Percentiles rank a stretch among this genome's conserved stretches.
Conservation (phyloP, 164 flowering plant species). For the Stephania cephalantha region DNA sequence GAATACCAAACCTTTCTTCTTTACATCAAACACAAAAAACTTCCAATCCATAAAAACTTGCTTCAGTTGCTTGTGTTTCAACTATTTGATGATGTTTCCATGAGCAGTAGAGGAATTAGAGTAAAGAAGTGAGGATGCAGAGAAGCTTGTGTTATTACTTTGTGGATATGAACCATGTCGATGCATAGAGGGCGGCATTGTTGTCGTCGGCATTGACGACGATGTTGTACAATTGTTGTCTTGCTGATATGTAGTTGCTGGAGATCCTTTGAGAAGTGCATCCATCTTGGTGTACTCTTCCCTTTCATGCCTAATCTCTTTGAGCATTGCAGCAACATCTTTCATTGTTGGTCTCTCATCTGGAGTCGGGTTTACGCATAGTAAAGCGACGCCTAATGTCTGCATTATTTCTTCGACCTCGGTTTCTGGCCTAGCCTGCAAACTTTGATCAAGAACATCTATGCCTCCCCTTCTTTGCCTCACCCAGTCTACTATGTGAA, state of each 20-base stretch:
- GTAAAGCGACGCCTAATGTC: conserved; percentile 74
- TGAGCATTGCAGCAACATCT: conserved; percentile 92
- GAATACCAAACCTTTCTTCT: conserved; percentile 6
- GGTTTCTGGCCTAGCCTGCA: conserved; percentile 47
- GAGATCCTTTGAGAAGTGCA: conserved; percentile 42
- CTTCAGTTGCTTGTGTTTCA: not conserved
- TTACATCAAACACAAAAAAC: conserved; percentile 4
- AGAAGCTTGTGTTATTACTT: conserved; percentile 65
- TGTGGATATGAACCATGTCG: conserved; percentile 24
- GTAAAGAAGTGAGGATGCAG: conserved; percentile 59
- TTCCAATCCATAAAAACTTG: not conserved
- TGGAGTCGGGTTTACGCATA: conserved; percentile 67
- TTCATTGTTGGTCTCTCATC: conserved; percentile 92
- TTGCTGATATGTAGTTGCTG: conserved; percentile 16
- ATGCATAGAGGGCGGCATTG: conserved; percentile 14
- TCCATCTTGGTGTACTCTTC: conserved; percentile 63
- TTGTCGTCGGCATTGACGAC: conserved; percentile 9
- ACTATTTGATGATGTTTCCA: conserved; percentile 7
- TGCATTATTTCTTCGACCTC: conserved; percentile 83
- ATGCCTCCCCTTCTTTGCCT: conserved; percentile 45
- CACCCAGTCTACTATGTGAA: conserved; percentile 86
- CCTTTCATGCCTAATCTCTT: conserved; percentile 72
- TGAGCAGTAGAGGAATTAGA: conserved; percentile 49
- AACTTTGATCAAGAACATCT: conserved; percentile 54
- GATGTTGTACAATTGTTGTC: conserved; percentile 17